Conservation (phyloP, 495 filamentous ascomycete species). For the Hapsidospora chrysogenum region DNA sequence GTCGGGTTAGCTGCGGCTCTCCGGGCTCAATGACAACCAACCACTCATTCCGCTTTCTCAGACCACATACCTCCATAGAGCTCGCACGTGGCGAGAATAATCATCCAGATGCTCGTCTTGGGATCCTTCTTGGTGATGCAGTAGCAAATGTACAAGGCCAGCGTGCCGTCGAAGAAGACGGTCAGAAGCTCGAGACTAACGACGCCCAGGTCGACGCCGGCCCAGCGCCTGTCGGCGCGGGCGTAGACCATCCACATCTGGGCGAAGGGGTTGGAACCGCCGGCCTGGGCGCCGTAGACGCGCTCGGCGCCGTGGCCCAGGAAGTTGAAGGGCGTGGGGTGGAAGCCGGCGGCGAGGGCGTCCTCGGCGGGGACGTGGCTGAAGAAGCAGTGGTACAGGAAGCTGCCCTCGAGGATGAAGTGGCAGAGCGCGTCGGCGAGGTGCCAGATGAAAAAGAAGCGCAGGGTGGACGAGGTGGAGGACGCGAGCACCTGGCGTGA, state of each 20-base stretch:
- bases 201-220: constrained; percentile 56
- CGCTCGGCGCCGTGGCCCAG: constrained; percentile 26
- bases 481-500: constrained; percentile 25
- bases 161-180: constrained; percentile 57
- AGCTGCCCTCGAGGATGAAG: constrained; percentile 74
- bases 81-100: constrained; percentile 77
- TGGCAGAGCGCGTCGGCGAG: constrained; percentile 83
- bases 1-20: neutral
- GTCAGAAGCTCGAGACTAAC: constrained; percentile 76
- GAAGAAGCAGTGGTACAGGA: constrained; percentile 86
- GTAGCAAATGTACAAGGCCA: constrained; percentile 56
- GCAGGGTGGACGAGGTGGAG: constrained; percentile 20
- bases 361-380: constrained; percentile 32
- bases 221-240: constrained; percentile 75
- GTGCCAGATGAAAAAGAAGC: constrained; percentile 88
- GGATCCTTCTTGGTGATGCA: constrained; percentile 40
- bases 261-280: constrained; percentile 38
- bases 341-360: constrained; percentile 11
- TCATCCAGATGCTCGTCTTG: constrained; percentile 51
- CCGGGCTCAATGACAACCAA: neutral
- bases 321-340: constrained; percentile 24
- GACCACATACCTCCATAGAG: constrained; percentile 58
- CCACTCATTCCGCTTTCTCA: neutral
- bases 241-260: constrained; percentile 87
- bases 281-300: constrained; percentile 60